These are phyloP conservation scores for Ganoderma sinense DNA, from an alignment of 1,284 basidiomycete genomes.

Conservation along the genomic window DNA sequence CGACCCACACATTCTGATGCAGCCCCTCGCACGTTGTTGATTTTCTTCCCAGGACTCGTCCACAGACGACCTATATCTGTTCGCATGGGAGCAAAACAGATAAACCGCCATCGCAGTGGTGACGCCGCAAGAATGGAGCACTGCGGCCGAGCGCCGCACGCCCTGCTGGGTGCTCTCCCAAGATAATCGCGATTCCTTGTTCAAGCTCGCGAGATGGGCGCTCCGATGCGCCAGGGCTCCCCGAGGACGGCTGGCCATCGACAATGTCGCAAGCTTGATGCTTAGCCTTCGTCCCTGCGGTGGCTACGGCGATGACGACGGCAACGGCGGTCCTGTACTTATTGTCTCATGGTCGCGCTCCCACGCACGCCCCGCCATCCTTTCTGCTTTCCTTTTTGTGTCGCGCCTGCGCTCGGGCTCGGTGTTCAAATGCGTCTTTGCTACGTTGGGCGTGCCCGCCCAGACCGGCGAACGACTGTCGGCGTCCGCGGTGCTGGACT, in stretches of 20 bases:
- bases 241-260: not conserved
- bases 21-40: not conserved
- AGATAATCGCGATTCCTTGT: not conserved
- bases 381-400: conserved; percentile 1
- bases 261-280: not conserved
- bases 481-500: not conserved
- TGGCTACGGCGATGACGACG: not conserved
- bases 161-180: not conserved
- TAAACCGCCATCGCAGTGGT: not conserved
- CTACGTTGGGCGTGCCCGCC: not conserved
- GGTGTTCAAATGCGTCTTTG: not conserved
- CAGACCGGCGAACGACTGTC: not conserved
- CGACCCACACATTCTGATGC: not conserved
- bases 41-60: not conserved
- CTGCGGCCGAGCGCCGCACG: not conserved
- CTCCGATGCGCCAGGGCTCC: conserved; percentile 3
- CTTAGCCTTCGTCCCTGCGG: not conserved
- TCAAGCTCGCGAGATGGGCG: not conserved
- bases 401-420: not conserved
- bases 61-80: not conserved
- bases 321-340: not conserved
- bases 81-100: not conserved
- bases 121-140: conserved; percentile 11
- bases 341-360: not conserved
- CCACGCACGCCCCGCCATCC: conserved; percentile 1